phyloP scores from a whole-genome alignment of 495 filamentous ascomycete genomes.

The Talaromyces stipitatus region DNA sequence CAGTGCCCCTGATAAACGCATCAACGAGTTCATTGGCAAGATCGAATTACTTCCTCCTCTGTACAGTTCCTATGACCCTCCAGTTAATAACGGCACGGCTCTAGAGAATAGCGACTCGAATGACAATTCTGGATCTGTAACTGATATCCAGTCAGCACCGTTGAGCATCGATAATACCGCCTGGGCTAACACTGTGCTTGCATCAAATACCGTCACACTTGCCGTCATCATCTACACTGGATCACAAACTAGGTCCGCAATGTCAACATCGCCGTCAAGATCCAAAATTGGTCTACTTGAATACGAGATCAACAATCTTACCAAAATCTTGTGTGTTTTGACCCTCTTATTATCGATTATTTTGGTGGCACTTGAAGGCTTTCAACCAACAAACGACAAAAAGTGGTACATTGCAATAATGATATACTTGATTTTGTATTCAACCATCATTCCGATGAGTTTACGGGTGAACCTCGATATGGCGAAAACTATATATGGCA shows the following conservation, averaged over 20 bases:
- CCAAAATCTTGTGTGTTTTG: constrained; percentile 88
- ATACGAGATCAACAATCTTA: constrained; percentile 95
- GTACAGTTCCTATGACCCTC: constrained; percentile 29
- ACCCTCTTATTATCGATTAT: constrained; percentile 81
- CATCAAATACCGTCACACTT: constrained; percentile 78
- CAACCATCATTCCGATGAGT: constrained; percentile 96
- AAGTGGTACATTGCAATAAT: constrained; percentile 92
- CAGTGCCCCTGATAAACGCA: constrained; percentile 80
- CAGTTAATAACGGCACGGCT: constrained; percentile 33
- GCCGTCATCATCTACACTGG: constrained; percentile 93
- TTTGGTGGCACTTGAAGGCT: constrained; percentile 81
- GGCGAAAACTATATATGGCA: constrained; percentile 92
- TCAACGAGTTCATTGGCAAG: constrained; percentile 89
- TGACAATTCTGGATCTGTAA: constrained; percentile 10
- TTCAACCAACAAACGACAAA: constrained; percentile 56
- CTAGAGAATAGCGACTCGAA: constrained; percentile 18
- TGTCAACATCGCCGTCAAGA: constrained; percentile 84
- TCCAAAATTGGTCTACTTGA: constrained; percentile 92
- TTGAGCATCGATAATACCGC: constrained; percentile 95
- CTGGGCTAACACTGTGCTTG: constrained; percentile 97
- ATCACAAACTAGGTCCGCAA: constrained; percentile 84
- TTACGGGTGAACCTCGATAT: constrained; percentile 94
- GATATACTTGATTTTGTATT: constrained; percentile 96
- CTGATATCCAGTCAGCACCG: constrained; percentile 48
- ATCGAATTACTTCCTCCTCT: constrained; percentile 51